Evolutionary conservation across 2,329 filamentous ascomycete genomes (phyloP), one percentile per base, ranked within the genome.

Genomic region (Colletotrichum tanaceti): DNA sequence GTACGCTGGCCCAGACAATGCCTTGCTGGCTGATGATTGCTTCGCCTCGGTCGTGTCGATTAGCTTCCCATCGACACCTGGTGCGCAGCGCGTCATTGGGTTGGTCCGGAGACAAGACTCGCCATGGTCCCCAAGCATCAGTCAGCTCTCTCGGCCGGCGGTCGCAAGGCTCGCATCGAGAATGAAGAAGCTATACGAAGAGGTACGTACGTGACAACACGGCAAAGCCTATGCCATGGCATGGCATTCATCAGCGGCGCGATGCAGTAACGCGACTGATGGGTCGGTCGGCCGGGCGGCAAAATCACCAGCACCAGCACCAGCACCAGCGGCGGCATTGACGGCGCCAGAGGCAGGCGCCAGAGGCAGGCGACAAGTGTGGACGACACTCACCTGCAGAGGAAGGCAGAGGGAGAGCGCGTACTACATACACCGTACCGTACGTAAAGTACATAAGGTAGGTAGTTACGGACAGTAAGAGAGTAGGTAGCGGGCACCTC

Each of bases 11-110:
- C 65, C 65, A 52, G 65, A 65, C 65, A 68, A 50, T 65, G 44
- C 50, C 59, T 32, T 46, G 60, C 61, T 58, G 49, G 41, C 54
- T 65, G 65, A 61, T 47, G 65, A 68, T 65, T 70, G 67, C 67
- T 70, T 70, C 67, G 67, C 67, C 67, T 67, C 67, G 32, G 62
- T 68, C 64, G 67, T 63, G 63, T 70, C 43, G 57, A 35, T 46
- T 70, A 63, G 58, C 63, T 67, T 38, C 67, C 52, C 49, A 52
- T 24, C 63, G 63, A 52, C 63, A 50, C 22, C 59, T 53, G 18
- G n/a, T 49, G n/a, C 59, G 22, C 50, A 58, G 58, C 50, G 57
- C 47, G 58, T 53, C 38, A 62, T 66, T 63, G 58, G 46, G 20
- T 43, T 68, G 55, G 47, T 50, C 50, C 24, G 58, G 49, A 32